A percentile compares a stretch with the other conserved stretches of the same genome.
Conservation (phyloP, 345 rosid species). For the Eucalyptus globulus region DNA sequence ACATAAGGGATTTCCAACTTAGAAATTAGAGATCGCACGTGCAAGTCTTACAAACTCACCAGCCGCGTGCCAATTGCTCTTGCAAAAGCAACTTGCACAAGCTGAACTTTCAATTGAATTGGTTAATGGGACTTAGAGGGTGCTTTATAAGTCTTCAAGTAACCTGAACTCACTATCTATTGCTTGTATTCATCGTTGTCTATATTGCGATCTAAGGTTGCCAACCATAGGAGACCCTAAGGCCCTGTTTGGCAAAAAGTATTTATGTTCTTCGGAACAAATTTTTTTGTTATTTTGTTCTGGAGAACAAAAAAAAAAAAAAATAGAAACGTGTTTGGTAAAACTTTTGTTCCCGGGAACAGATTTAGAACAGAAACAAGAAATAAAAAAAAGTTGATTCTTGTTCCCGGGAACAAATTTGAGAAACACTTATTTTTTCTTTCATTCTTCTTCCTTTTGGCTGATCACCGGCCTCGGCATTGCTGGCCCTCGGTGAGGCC, state of each 20-base stretch:
- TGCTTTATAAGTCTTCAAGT: neutral
- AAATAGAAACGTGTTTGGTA: too few relatives aligned
- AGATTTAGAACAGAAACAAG: too few relatives aligned
- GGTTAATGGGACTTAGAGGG: neutral
- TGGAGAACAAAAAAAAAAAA: too few relatives aligned
- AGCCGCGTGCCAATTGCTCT: neutral
- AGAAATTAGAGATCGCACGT: neutral
- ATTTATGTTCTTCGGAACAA: accelerated
- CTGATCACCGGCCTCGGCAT: accelerated
- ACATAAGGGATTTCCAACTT: neutral
- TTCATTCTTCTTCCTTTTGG: too few relatives aligned
- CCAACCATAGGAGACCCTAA: neutral
- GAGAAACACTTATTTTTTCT: too few relatives aligned
- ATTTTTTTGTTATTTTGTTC: too few relatives aligned
- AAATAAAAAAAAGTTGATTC: too few relatives aligned
- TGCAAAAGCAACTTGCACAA: neutral
- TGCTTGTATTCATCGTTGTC: neutral
- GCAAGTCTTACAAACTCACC: neutral
- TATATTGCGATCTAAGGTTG: neutral
- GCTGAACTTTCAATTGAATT: neutral
- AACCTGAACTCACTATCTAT: neutral
- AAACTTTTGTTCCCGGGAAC: too few relatives aligned
- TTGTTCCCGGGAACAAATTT: too few relatives aligned
- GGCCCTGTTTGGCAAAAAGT: too few relatives aligned
- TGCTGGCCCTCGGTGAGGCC: accelerated